phyloP scores from a whole-genome alignment of 768 basidiomycete genomes.

The Boletus vermiculosoides region DNA sequence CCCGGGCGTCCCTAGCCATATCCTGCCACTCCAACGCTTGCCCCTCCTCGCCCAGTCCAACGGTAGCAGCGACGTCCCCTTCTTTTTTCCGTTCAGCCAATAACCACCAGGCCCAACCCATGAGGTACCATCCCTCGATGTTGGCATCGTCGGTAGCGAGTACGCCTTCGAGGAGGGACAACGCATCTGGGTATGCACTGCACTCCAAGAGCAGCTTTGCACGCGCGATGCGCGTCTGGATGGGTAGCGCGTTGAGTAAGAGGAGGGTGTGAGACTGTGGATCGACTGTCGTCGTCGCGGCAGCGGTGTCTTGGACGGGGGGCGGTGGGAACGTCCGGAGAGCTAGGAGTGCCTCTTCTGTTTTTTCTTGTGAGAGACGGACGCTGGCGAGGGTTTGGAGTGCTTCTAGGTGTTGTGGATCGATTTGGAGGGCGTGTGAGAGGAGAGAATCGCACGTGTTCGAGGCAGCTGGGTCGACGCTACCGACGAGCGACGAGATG shows the following conservation, averaged over 20 bases:
- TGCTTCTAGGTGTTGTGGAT: constrained; percentile 76
- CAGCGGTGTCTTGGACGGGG: constrained; percentile 1
- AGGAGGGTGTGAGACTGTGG: constrained; percentile 37
- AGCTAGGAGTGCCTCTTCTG: constrained; percentile 69
- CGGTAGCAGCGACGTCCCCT: constrained; percentile 42
- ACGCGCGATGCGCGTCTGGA: constrained; percentile 68
- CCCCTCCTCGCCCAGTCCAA: constrained; percentile 32
- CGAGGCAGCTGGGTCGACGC: constrained; percentile 81
- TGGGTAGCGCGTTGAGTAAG: constrained; percentile 42
- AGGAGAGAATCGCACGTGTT: constrained; percentile 79
- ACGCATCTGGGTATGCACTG: constrained; percentile 63
- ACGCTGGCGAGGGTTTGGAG: constrained; percentile 81
- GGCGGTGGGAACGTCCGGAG: constrained; percentile 22
- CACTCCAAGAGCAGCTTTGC: constrained; percentile 86
- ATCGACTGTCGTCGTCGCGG: neutral
- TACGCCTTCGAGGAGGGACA: constrained; percentile 74
- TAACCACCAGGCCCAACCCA: constrained; percentile 91
- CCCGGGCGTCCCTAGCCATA: constrained; percentile 71
- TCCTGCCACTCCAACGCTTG: constrained; percentile 67
- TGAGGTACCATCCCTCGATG: constrained; percentile 91
- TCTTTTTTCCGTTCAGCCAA: constrained; percentile 72
- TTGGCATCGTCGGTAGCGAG: constrained; percentile 82
- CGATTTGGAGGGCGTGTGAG: constrained; percentile 65
- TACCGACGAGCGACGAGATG: constrained; percentile 27
- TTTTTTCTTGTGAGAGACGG: constrained; percentile 81